These are phyloP conservation scores for Candida rishiriensis DNA, from an alignment of 805 yeast species.

Conservation along the genomic window DNA sequence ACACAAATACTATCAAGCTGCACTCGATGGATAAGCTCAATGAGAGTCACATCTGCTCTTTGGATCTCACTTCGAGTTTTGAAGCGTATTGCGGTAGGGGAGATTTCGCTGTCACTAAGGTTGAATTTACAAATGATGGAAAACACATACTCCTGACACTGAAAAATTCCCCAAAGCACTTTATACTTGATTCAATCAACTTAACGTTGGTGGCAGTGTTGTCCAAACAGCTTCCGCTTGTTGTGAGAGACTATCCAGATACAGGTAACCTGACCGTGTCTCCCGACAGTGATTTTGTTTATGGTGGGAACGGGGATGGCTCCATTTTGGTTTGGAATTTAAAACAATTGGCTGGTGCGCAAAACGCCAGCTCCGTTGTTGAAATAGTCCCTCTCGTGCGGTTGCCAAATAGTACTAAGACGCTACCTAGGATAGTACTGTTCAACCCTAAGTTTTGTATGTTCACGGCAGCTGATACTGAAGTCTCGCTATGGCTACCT, in stretches of 20 bases:
- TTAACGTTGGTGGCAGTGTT: conserved; percentile 29
- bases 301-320: conserved; percentile 58
- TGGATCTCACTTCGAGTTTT: conserved; percentile 30
- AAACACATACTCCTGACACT: conserved; percentile 36
- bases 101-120: conserved; percentile 16
- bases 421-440: conserved; percentile 44
- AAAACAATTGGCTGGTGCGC: not conserved
- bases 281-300: conserved; percentile 61
- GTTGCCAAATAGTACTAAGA: conserved; percentile 14
- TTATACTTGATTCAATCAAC: conserved; percentile 12
- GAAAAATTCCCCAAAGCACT: conserved; percentile 16
- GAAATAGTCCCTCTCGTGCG: conserved; percentile 1
- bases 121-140: conserved; percentile 44
- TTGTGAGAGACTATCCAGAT: conserved; percentile 32
- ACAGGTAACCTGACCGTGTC: conserved; percentile 57
- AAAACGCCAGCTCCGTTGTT: not conserved
- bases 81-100: not conserved
- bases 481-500: conserved; percentile 41
- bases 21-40: conserved; percentile 60
- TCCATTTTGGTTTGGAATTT: conserved; percentile 51
- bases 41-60: conserved; percentile 49
- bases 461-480: conserved; percentile 62
- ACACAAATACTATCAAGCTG: conserved; percentile 43
- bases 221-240: conserved; percentile 43
- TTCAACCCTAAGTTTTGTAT: conserved; percentile 60